Evolutionary conservation across 805 yeast genomes (phyloP).

Genomic region (Zygosaccharomyces rouxii): DNA sequence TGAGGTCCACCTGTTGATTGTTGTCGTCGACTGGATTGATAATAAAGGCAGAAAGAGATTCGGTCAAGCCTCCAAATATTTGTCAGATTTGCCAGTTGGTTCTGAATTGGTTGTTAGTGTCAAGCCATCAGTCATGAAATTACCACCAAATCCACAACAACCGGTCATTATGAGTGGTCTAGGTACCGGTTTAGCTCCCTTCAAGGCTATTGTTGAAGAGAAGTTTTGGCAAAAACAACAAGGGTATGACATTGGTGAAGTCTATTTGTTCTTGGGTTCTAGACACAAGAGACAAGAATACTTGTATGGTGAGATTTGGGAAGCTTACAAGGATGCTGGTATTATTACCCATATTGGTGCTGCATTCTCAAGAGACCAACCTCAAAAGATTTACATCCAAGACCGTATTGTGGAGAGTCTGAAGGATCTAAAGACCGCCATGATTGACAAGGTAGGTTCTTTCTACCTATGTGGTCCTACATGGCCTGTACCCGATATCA

Average conservation of each 20-base stretch:
- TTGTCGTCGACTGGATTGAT: slow-evolving; percentile 95
- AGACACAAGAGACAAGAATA: slow-evolving; percentile 95
- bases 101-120: slow-evolving; percentile 88
- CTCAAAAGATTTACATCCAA: slow-evolving; percentile 90
- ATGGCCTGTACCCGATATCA: slow-evolving; percentile 98
- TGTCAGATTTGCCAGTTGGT: slow-evolving; percentile 75
- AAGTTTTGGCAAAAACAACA: slow-evolving; percentile 88
- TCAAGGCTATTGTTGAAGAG: slow-evolving; percentile 95
- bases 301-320: slow-evolving; percentile 95
- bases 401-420: slow-evolving; percentile 81
- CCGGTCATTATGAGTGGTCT: slow-evolving; percentile 96
- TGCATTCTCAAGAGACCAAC: slow-evolving; percentile 96
- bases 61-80: slow-evolving; percentile 92
- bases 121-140: slow-evolving; percentile 94
- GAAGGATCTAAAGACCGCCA: slow-evolving; percentile 69
- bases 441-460: slow-evolving; percentile 73
- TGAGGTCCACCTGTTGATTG: slow-evolving; percentile 85
- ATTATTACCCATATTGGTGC: slow-evolving; percentile 93
- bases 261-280: slow-evolving; percentile 84
- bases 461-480: slow-evolving; percentile 98
- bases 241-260: slow-evolving; percentile 84
- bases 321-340: slow-evolving; percentile 90
- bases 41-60: slow-evolving; percentile 76
- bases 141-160: slow-evolving; percentile 80
- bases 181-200: slow-evolving; percentile 97